Base-by-base conservation (phyloP, 2,329 filamentous ascomycete species). In the Diaporthe citrichinensis region DNA sequence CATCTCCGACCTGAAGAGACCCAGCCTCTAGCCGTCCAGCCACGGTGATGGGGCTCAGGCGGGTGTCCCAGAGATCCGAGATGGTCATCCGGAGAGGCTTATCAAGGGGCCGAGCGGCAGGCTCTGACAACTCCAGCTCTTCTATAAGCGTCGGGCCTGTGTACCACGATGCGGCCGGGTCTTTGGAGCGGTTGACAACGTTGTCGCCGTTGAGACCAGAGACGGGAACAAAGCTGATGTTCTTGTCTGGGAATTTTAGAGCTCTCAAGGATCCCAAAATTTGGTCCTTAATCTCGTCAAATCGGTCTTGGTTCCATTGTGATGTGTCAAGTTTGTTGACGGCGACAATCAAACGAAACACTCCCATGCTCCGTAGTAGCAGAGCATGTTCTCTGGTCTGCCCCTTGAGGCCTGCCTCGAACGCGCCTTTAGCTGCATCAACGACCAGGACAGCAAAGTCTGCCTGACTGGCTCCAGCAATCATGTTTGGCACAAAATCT, bases 401-500 rank as follows among this genome's bases (percentile, higher is more conserved):
- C 0, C 97, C 97, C 81, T 94, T 96, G 44, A 98, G 87, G 0
- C 97, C 97, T 4, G 95, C 95, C 83, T 99, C 97, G 78, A 98
- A 98, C 46, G 96, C 96, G 46, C 96, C 97, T 0, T 92, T 95
- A 75, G 94, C 93, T 6, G 96, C 94, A 82, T 99, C 97, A 76
- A 99, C 95, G 28, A 99, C 97, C 4, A 99, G 87, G 0, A 99
- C 94, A 0, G 96, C 97, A 84, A 98, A 97, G 83, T 99, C 97
- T 14, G 97, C 97, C 84, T 98, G 96, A 76, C 94, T 97, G 4
- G 96, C 95, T 20, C 97, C 97, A 2, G 96, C 96, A 82, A 99
- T 98, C 97, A 99, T 99, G 83, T 98, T 99, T 0, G 97, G 97
- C 28, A 99, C 95, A 82, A 98, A 99, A 82, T 99, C 97, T 76